Evolutionary conservation across 306 rosid species (phyloP), one percentile per base, ranked within the genome.

Genomic region (Vigna radiata): DNA sequence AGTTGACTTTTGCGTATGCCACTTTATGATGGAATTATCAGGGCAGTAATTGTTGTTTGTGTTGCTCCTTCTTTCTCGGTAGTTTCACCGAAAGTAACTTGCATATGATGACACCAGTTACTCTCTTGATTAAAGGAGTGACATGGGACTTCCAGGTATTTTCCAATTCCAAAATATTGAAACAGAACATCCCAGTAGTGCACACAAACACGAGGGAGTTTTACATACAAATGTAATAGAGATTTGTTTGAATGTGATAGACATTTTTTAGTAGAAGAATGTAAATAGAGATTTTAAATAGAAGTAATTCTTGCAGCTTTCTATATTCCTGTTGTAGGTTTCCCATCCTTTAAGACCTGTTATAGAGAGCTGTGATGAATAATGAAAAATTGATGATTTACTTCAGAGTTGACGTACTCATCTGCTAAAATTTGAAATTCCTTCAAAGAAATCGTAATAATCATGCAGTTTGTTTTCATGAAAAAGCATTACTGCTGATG

Each of bases 51-150:
- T 65, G 16, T 55, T 67, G 25, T 48, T 64, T 54, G 18, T 64
- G 19, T 43, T 70, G 75, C 71, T 62, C 36, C 29, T 59, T 41
- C 69, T 70, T 48, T 67, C 53, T 12, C 75, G 75, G 66, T 68
- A 75, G 77, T 55, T 84, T 17, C 8, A n/a, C 68, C 73, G 82
- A 64, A 75, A 63, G 50, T 68, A 63, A 62, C 56, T 64, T 69
- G 36, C 46, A 54, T 69, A 69, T 73, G 50, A 73, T 55, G 54
- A 80, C 72, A 77, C 75, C 81, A 53, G 10, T 47, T 56, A 54
- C 41, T 2, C 43, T 25, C 3, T 53, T 81, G 53, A 36, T 72
- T 50, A 47, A 49, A 21, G 37, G 25, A 55, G 37, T 65, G 54
- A 68, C 27, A 11, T 18, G 46, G 68, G 77, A 72, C 69, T 29